Evolutionary conservation across 2,329 filamentous ascomycete species (phyloP), one percentile per base, ranked within the genome.

Genomic region (Alternaria angustiovoidea): DNA sequence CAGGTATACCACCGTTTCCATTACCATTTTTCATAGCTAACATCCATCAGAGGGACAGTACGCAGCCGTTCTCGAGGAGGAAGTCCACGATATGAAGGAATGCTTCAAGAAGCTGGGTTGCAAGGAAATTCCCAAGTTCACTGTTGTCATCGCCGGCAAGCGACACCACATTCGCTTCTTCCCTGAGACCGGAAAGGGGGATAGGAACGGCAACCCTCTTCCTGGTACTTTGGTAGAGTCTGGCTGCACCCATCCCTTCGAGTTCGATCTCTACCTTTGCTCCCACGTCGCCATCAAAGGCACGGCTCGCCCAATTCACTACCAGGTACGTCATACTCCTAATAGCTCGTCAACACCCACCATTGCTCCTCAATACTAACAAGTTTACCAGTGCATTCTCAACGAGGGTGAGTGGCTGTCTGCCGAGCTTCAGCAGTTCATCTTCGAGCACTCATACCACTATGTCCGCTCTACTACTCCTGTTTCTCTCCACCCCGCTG

Each of bases 401-500:
- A 95, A 99, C 74, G 93, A 98, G 76, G 87, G 89, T 53, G 82
- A 85, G 2, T 85, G 92, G 70, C 77, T 84, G 1, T 84, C 89
- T 0, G 88, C 91, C 42, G 85, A 89, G 2, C 83, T 99, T 0
- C 91, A 97, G 72, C 89, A 89, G 57, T 91, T 98, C 86, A 90
- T 98, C 22, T 98, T 98, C 71, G 91, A 97, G 67, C 93, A 97
- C 64, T 96, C 91, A 44, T 99, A 97, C 78, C 93, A 96, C 57
- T 99, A 97, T 73, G 89, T 91, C 56, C 88, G 95, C 16, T 95
- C 94, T 0, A 98, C 94, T 0, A 98, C 94, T 0, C 93, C 95
- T 0, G 94, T 99, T 0, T 97, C 94, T 0, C 80, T 95, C 0
- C 91, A 86, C 66, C 95, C 95, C 0, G 93, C 95, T 0, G 90